Evolutionary conservation across 129 eudicot species (phyloP), one percentile per base, ranked within the genome.

Genomic region (Centrapalus pauciflorus): DNA sequence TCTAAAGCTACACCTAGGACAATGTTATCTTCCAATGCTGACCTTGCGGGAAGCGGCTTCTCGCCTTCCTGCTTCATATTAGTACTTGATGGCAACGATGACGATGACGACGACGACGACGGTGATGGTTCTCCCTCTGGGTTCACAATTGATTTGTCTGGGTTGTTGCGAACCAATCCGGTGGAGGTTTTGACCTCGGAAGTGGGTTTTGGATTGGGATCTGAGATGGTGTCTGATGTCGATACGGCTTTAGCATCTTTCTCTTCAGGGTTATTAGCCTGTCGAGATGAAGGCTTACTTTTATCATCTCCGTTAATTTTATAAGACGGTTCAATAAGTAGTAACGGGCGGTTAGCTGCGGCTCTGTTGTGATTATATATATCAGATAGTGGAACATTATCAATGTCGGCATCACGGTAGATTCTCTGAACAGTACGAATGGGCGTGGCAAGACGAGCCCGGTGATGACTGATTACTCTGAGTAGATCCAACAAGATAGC

Each of bases 1-100:
- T 85, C 96, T 67, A 88, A 70, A 43, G 96, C 96, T 71, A 88
- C 96, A 55, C 96, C 93, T 55, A 88, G 84, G 55, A 88, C 79
- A 29, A 88, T 88, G 58, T 88, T 88, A 71, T 88, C 92, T 73
- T 88, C 89, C 71, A 88, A 69, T 21, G 73, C 76, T 34, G 79
- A 66, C 27, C 83, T 70, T 30, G 77, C 23, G 3, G 77, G 14
- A 38, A 52, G 59, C 3, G 69, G 14, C 41, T 66, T 78, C 61
- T 75, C 81, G 3, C 40, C 55, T 4, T 82, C 87, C 56, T 43
- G 75, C 81, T 70, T 78, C 11, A 64, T 9, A 1, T 55, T 73
- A 23, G 66, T 29, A 25, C 51, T 55, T 1, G 74, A 27, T 33
- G 76, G 61, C 29, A 83, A 29, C 11, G 51, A 37, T 21, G 73